Conservation (phyloP, 306 rosid genomes). For the Sicyos baderoa region DNA sequence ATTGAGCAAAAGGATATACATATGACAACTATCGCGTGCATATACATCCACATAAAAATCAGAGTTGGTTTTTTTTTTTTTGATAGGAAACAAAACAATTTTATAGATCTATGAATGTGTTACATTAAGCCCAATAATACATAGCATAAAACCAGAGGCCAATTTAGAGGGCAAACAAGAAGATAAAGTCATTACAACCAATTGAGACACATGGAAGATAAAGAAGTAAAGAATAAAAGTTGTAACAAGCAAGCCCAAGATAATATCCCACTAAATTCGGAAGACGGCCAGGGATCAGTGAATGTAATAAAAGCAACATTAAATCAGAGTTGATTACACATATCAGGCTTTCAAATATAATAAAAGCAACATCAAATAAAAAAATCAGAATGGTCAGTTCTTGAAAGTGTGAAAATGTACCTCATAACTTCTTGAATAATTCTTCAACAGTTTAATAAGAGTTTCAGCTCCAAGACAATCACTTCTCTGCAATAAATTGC, state of each 20-base stretch:
- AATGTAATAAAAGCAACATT: too few relatives aligned
- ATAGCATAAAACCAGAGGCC: too few relatives aligned
- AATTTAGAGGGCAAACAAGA: too few relatives aligned
- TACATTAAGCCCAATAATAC: too few relatives aligned
- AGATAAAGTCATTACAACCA: too few relatives aligned
- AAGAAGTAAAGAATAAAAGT: too few relatives aligned
- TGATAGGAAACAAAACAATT: too few relatives aligned
- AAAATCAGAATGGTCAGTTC: background rate
- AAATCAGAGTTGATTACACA: background rate
- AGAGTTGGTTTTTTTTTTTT: background rate
- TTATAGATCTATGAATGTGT: too few relatives aligned
- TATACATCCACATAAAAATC: background rate
- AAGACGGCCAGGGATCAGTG: too few relatives aligned
- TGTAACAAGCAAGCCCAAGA: too few relatives aligned
- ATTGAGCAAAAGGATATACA: background rate
- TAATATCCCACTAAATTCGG: too few relatives aligned
- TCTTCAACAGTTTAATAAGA: constrained; percentile 83
- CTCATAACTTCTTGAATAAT: constrained; percentile 92
- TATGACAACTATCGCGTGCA: background rate
- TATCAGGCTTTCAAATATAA: background rate
- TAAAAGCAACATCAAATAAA: background rate
- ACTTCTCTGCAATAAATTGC: constrained; percentile 58
- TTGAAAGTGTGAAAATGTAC: constrained; percentile 25
- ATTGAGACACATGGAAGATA: too few relatives aligned
- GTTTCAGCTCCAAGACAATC: constrained; percentile 98